Evolutionary conservation across 1,139 yeast species (phyloP), one percentile per base, ranked within the genome.

Genomic region (Meyerozyma smithsonii): DNA sequence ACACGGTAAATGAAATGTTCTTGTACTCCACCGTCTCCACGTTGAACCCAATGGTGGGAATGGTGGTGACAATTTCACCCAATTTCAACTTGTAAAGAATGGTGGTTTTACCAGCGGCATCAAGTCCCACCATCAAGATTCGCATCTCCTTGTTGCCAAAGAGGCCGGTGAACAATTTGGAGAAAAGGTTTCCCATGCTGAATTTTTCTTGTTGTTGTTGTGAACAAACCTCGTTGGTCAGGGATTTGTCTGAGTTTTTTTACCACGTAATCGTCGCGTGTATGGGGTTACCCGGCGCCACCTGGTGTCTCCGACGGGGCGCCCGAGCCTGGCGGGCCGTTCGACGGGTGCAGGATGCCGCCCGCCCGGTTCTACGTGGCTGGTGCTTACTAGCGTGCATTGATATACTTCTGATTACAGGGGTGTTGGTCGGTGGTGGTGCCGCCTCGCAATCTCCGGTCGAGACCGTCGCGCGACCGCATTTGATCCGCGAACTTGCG

Each of bases 11-110:
- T 36, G 94, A 83, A 64, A 87, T 86, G 81, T 87, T 87, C 77
- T 86, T 86, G 77, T 87, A 87, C 72, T 87, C 95, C 56, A 87
- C 94, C 49, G 95, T 87, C 70, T 87, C 96, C 52, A 87, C 96
- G 66, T 87, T 87, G 81, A 87, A 87, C 58, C 95, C 96, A 64
- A 87, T 86, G 52, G 95, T 87, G 64, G 96, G 95, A 61, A 87
- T 86, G 44, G 96, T 87, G 58, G 95, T 86, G 62, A 87, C 95
- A 57, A 87, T 85, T 72, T 86, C 95, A 62, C 95, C 95, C 59
- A 86, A 80, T 69, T 86, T 86, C 67, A 86, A 78, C 72, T 86
- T 86, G 72, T 86, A 86, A 61, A 87, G 76, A 63, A 86, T 87
- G 65, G 96, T 86, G 66, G 92, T 84, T 72, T 84, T 85, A 79